These are phyloP conservation scores for Sophora flavescens DNA, from an alignment of 306 rosid genomes.

Conservation along the genomic window DNA sequence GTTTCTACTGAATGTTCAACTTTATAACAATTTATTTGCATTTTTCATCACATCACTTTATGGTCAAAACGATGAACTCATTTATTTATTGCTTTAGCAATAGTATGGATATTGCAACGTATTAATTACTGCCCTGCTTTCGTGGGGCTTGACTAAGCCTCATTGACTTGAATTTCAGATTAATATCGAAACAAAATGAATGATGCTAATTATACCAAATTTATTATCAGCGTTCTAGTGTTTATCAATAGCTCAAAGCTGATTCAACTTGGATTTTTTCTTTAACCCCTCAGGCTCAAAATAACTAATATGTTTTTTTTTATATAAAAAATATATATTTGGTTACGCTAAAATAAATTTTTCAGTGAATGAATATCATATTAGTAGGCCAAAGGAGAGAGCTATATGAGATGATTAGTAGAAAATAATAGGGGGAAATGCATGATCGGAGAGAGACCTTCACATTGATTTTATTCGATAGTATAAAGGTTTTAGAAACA, in stretches of 20 bases:
- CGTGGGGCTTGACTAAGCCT: too few species aligned
- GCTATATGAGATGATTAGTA: not conserved
- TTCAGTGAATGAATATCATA: too few species aligned
- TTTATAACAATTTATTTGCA: not conserved
- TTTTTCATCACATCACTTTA: too few species aligned
- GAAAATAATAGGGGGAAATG: not conserved
- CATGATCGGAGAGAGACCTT: not conserved
- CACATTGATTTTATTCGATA: slow-evolving; percentile 38
- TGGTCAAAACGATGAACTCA: not conserved
- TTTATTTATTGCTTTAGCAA: too few species aligned
- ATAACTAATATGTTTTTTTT: not conserved
- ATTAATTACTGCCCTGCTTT: too few species aligned
- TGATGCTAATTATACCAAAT: not conserved
- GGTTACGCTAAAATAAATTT: too few species aligned
- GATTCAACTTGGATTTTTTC: not conserved
- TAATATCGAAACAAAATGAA: too few species aligned
- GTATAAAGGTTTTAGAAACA: not conserved
- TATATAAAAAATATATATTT: too few species aligned
- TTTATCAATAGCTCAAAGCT: not conserved
- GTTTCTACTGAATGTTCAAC: not conserved
- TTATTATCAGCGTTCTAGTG: not conserved
- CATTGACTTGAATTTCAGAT: too few species aligned
- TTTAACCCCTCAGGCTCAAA: not conserved
- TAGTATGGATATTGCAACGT: too few species aligned
- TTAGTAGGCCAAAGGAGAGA: not conserved